Evolutionary conservation across 345 rosid genomes (phyloP).

Genomic region (Bruguiera parviflora): DNA sequence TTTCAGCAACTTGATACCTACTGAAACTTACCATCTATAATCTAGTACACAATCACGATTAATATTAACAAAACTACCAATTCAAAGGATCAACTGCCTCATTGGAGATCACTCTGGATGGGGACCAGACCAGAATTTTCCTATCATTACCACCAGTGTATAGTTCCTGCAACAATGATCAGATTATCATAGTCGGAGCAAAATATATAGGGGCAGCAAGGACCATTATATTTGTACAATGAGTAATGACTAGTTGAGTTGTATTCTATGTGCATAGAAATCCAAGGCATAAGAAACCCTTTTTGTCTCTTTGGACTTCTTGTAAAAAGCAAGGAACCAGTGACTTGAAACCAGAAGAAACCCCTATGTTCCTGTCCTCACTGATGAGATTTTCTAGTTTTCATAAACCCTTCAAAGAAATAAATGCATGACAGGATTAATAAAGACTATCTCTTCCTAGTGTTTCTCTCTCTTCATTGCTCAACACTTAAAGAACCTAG

Average conservation of each 20-base stretch:
- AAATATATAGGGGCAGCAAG: no score
- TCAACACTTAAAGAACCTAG: not conserved
- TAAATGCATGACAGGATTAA: not conserved
- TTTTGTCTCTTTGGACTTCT: not conserved
- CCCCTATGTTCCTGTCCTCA: not conserved
- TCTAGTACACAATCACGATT: not conserved
- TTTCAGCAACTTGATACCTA: not conserved
- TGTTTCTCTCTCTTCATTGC: not conserved
- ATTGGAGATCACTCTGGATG: conserved; percentile 35
- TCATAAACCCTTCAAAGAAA: not conserved
- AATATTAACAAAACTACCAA: not conserved
- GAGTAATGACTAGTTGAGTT: no score
- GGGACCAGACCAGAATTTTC: conserved; percentile 91
- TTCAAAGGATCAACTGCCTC: conserved; percentile 33
- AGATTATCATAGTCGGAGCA: conserved; percentile 16
- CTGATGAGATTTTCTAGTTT: not conserved
- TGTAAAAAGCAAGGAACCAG: not conserved
- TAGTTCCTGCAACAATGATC: conserved; percentile 49
- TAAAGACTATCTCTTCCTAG: not conserved
- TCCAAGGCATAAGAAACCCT: not conserved
- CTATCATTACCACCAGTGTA: conserved; percentile 80
- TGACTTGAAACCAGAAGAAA: not conserved
- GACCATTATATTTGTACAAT: no score
- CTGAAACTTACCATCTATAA: not conserved
- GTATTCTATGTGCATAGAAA: not conserved